phyloP scores from a whole-genome alignment of 176 grass and related monocot genomes.

The Bromus sterilis region DNA sequence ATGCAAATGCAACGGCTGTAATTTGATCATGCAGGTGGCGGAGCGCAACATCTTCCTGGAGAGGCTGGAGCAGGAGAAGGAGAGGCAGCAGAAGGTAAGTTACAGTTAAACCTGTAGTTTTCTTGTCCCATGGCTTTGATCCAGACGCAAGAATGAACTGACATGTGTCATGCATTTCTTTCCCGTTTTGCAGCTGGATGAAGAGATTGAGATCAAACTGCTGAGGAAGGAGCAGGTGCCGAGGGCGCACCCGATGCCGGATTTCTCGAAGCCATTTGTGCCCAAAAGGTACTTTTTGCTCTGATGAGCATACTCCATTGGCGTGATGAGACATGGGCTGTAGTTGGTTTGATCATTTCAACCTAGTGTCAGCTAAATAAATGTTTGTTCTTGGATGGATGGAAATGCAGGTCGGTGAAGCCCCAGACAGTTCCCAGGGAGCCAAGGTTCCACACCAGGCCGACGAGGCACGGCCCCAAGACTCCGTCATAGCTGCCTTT shows the following conservation, averaged over 20 bases:
- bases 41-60: constrained; percentile 54
- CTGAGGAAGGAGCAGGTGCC: constrained; percentile 63
- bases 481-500: neutral
- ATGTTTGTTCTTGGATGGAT: neutral
- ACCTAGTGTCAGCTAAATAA: neutral
- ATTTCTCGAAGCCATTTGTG: constrained; percentile 66
- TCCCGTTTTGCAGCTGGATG: constrained; percentile 29
- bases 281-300: constrained; percentile 46
- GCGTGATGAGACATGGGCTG: neutral
- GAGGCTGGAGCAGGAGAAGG: constrained; percentile 47
- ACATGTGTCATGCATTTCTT: neutral
- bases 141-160: neutral
- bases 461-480: constrained; percentile 26
- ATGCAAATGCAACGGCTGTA: neutral
- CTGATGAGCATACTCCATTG: neutral
- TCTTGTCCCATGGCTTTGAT: neutral
- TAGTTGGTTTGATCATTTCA: neutral
- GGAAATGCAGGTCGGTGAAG: constrained; percentile 47
- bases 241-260: constrained; percentile 76
- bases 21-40: constrained; percentile 33
- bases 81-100: constrained; percentile 57
- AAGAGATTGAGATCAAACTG: constrained; percentile 66
- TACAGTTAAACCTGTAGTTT: neutral
- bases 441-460: constrained; percentile 60
- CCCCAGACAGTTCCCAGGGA: constrained; percentile 58